Base-by-base conservation (phyloP, 83 land plant species). In the Diphasiastrum complanatum region DNA sequence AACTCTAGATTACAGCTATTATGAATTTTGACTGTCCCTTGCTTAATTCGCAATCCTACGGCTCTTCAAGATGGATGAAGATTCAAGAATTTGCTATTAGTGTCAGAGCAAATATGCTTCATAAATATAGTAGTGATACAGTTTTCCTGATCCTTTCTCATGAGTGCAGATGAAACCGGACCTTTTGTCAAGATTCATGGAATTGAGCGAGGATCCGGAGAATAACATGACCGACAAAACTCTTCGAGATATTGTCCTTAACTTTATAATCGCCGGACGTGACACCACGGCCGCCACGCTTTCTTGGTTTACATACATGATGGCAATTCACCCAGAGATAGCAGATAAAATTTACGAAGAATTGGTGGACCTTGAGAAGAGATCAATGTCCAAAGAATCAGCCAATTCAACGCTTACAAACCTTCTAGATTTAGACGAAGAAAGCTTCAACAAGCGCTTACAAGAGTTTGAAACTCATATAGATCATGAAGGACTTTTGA, bases 251-350 rank as follows among this genome's bases (percentile, higher is more conserved):
- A 71, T 91, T 12, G 84, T 87, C 3, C 89, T 91, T 47, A 91
- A 87, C 72, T 85, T 91, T 60, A 87, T 91, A 45, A 91, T 91
- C 22, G 97, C 97, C 51, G 97, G 97, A 23, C 78, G 96, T 1
- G 96, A 88, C 53, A 92, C 96, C 22, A 92, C 98, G 11, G 98
- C 98, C 0, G 76, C 83, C 14, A 88, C 98, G 1, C 81, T 91
- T 30, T 79, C 98, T 4, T 92, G 97, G 97, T 84, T 81, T 40
- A 62, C 69, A 3, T 92, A 82, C 84, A 80, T 88, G 85, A 56
- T 83, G 46, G 74, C 77, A 60, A 69, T 46, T 0, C 75, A 92
- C 45, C 75, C 79, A 0, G 27, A 52, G 30, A 80, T 82, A 16
- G 78, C 75, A 0, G 76, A 85, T 5, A 80, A 73, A 70, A 64